Evolutionary conservation across 1,284 basidiomycete genomes (phyloP).

Genomic region (Tremellales sp.): DNA sequence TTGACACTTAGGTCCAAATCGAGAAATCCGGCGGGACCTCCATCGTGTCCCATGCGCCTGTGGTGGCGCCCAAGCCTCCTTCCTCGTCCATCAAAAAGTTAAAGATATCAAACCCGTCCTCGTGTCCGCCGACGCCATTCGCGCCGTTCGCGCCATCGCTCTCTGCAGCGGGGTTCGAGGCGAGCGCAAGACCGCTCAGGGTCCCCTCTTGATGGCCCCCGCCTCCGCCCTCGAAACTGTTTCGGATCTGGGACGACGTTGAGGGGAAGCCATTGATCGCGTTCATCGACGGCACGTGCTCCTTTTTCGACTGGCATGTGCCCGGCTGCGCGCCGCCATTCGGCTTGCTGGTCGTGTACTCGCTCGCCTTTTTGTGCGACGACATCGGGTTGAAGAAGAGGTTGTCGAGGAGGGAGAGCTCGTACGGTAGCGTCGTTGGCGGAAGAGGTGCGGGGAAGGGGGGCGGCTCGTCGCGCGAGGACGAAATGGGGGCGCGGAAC

Average conservation of each 20-base stretch:
- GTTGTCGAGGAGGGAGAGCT: slow-evolving; percentile 48
- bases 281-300: neutral
- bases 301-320: neutral
- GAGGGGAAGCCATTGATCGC: neutral
- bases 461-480: slow-evolving; percentile 42
- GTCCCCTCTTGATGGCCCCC: slow-evolving; percentile 1
- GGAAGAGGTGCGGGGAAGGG: slow-evolving; percentile 45
- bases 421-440: slow-evolving; percentile 44
- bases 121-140: neutral
- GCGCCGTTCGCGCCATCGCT: neutral
- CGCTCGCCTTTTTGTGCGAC: slow-evolving; percentile 46
- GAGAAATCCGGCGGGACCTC: slow-evolving; percentile 41
- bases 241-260: slow-evolving; percentile 3
- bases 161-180: neutral
- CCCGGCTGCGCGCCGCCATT: too few species aligned
- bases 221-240: neutral
- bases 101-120: slow-evolving; percentile 37
- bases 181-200: neutral
- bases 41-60: slow-evolving; percentile 32
- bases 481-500: slow-evolving; percentile 34
- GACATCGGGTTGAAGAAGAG: slow-evolving; percentile 50
- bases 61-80: slow-evolving; percentile 27
- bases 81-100: slow-evolving; percentile 47
- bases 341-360: slow-evolving; percentile 42
- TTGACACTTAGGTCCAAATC: slow-evolving; percentile 33